Percentiles rank a stretch among this genome's conserved stretches.
Conservation (phyloP, 2,329 filamentous ascomycete species). For the Sclerotinia trifoliorum region DNA sequence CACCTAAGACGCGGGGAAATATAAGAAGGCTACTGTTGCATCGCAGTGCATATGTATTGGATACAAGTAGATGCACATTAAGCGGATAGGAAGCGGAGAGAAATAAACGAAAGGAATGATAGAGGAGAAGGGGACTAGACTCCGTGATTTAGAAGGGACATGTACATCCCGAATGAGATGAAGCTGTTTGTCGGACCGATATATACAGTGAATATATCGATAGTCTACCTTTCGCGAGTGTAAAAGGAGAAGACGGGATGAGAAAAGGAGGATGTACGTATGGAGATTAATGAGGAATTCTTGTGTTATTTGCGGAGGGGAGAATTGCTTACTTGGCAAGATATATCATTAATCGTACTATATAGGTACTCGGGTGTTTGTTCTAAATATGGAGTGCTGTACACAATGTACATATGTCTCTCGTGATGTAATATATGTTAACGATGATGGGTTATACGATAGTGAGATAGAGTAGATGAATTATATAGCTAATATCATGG, state of each 20-base stretch:
- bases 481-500: no score
- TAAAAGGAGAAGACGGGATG: neutral
- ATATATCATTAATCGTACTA: neutral
- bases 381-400: no score
- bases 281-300: neutral
- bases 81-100: neutral
- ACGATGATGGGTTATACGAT: no score
- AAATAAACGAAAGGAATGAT: neutral
- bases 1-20: neutral
- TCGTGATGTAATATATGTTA: no score
- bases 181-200: neutral
- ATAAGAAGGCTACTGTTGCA: neutral
- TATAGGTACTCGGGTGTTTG: neutral
- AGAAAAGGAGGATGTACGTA: neutral
- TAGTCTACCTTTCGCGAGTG: neutral
- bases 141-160: neutral
- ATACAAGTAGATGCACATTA: neutral
- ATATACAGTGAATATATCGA: neutral
- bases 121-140: neutral
- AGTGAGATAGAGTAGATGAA: no score
- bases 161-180: no score
- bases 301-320: neutral
- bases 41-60: neutral
- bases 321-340: no score
- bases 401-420: no score